Conservation (phyloP, 2,329 filamentous ascomycete genomes). For the Ophiobolus disseminans region DNA sequence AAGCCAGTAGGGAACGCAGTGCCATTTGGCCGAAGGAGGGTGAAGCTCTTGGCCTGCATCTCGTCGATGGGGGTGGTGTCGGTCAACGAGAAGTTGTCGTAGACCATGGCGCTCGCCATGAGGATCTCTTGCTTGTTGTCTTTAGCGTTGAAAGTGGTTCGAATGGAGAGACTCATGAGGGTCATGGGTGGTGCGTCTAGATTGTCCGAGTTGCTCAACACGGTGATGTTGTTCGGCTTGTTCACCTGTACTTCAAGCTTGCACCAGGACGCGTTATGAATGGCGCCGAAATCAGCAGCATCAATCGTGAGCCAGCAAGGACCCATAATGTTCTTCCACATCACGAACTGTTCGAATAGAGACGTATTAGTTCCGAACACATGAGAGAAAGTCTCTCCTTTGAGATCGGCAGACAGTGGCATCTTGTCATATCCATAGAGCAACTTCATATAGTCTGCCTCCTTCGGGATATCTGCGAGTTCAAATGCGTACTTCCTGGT, state of each 20-base stretch:
- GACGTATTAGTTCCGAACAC: slow-evolving; percentile 94
- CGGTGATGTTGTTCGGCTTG: slow-evolving; percentile 77
- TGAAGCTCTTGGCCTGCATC: slow-evolving; percentile 88
- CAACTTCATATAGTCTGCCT: slow-evolving; percentile 92
- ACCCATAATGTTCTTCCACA: slow-evolving; percentile 99
- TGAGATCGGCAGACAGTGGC: slow-evolving; percentile 71
- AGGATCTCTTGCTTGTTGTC: slow-evolving; percentile 97
- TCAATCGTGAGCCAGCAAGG: slow-evolving; percentile 96
- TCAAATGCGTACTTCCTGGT: slow-evolving; percentile 96
- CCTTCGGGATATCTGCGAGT: slow-evolving; percentile 81
- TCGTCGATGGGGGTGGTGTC: slow-evolving; percentile 90
- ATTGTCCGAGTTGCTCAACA: slow-evolving; percentile 78
- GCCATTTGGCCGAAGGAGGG: slow-evolving; percentile 81
- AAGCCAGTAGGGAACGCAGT: slow-evolving; percentile 85
- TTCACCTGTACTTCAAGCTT: slow-evolving; percentile 87
- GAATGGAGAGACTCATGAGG: slow-evolving; percentile 91
- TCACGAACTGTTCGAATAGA: slow-evolving; percentile 95
- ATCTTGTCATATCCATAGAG: slow-evolving; percentile 92
- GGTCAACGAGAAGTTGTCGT: slow-evolving; percentile 84
- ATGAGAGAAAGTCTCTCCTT: slow-evolving; percentile 89
- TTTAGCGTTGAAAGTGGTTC: slow-evolving; percentile 86
- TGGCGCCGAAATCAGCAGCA: slow-evolving; percentile 78
- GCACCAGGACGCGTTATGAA: slow-evolving; percentile 96
- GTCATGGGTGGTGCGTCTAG: slow-evolving; percentile 86
- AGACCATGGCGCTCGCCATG: slow-evolving; percentile 87